Conservation (phyloP, 331 rosid species). For the Ulmus americana region DNA sequence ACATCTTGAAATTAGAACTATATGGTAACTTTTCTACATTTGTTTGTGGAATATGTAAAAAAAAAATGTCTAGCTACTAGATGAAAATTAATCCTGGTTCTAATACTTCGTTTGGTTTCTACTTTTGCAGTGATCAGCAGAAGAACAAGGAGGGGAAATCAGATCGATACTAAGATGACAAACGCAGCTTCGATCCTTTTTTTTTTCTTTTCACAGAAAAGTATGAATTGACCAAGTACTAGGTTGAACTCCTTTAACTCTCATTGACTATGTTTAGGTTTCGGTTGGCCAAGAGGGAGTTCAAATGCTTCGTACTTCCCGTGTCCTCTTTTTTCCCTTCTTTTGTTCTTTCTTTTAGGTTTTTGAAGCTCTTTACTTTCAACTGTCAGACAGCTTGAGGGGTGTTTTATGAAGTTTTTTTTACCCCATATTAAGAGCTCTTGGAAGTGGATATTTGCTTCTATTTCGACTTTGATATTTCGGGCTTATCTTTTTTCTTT, state of each 20-base stretch:
- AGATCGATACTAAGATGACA: too few relatives aligned
- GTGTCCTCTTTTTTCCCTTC: conserved; percentile 16
- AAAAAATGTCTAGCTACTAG: too few relatives aligned
- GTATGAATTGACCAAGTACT: too few relatives aligned
- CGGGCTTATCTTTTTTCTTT: neutral
- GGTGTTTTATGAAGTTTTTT: neutral
- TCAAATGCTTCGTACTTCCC: conserved; percentile 16
- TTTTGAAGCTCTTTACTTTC: conserved; percentile 20
- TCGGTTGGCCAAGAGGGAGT: conserved; percentile 29
- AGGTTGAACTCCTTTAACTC: conserved; percentile 12
- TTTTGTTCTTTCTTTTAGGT: conserved; percentile 8
- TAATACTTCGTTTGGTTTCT: too few relatives aligned
- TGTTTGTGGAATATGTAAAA: too few relatives aligned
- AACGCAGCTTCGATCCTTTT: too few relatives aligned
- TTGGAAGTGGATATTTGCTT: conserved; percentile 8
- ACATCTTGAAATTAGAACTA: too few relatives aligned
- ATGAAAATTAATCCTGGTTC: too few relatives aligned
- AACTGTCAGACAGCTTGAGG: neutral
- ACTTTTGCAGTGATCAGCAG: too few relatives aligned
- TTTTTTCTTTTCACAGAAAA: too few relatives aligned
- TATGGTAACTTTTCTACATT: too few relatives aligned
- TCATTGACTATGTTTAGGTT: conserved; percentile 27
- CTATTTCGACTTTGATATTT: neutral
- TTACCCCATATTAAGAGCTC: conserved; percentile 16
- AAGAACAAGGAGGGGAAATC: too few relatives aligned